phyloP scores from a whole-genome alignment of 2,329 filamentous ascomycete species.

The Fusarium bactridioides region DNA sequence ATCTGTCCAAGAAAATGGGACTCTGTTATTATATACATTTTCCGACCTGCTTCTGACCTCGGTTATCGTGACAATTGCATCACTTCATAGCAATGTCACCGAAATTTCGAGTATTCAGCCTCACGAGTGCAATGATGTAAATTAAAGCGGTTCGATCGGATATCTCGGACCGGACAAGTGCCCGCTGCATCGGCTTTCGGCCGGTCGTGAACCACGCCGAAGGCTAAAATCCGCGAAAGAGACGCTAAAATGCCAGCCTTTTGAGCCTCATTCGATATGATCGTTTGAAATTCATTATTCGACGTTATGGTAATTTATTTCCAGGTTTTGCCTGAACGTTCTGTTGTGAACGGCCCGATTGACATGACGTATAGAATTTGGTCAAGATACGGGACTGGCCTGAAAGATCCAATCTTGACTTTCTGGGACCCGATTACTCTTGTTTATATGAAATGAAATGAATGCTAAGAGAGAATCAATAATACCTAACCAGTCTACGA shows the following conservation, averaged over 20 bases:
- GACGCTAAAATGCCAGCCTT: not conserved
- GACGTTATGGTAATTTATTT: not conserved
- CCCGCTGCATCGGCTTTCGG: not conserved
- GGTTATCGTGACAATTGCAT: not conserved
- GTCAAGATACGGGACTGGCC: not conserved
- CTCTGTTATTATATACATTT: not conserved
- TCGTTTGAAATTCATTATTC: not conserved
- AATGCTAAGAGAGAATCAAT: fast-evolving
- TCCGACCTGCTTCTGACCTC: not conserved
- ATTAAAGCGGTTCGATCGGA: not conserved
- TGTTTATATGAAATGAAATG: fast-evolving
- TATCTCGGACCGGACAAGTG: not conserved
- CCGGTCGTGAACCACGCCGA: not conserved
- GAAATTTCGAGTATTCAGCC: not conserved
- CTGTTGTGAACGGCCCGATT: not conserved
- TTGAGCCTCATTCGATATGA: not conserved
- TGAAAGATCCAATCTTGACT: fast-evolving
- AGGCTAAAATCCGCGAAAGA: not conserved
- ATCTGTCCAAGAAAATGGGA: not conserved
- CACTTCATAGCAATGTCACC: not conserved
- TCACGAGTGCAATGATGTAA: not conserved
- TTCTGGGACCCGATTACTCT: too few species aligned
- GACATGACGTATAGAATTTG: not conserved
- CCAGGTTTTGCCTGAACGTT: not conserved
- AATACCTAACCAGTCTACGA: fast-evolving